Evolutionary conservation across 441 rosid genomes (phyloP).

Genomic region (Euphorbia schlechtendalii): DNA sequence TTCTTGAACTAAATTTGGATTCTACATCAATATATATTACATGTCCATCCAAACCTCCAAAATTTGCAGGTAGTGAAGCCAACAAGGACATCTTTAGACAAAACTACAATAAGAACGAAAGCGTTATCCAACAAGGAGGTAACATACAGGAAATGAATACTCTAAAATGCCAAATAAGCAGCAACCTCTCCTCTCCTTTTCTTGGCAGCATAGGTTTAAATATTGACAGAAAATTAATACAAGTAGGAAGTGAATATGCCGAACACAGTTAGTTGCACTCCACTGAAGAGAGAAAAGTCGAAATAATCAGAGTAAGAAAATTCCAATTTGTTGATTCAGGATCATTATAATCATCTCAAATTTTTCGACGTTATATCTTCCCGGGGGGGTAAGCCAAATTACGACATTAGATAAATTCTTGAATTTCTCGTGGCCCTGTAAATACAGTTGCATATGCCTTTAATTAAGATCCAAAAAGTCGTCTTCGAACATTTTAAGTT

Average conservation of each 20-base stretch:
- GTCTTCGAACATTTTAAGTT: neutral
- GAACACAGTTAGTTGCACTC: neutral
- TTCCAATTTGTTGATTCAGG: neutral
- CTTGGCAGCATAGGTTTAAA: neutral
- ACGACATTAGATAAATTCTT: neutral
- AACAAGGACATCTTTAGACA: constrained; percentile 71
- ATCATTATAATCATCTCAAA: neutral
- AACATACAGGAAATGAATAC: neutral
- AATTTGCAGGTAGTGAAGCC: constrained; percentile 60
- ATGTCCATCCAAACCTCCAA: constrained; percentile 75
- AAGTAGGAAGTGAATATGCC: neutral
- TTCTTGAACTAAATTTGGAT: constrained; percentile 77
- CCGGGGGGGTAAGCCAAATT: neutral
- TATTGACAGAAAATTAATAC: neutral
- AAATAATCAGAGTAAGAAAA: neutral
- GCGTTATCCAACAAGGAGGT: constrained; percentile 1
- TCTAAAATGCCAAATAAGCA: neutral
- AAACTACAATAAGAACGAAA: constrained; percentile 39
- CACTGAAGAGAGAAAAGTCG: neutral
- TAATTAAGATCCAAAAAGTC: neutral
- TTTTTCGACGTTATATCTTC: neutral
- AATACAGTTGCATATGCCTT: neutral
- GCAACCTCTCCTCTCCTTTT: neutral
- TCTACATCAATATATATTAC: constrained; percentile 79
- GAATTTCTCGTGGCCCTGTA: neutral